phyloP scores from a whole-genome alignment of 768 basidiomycete genomes.

The Rhodotorula sphaerocarpa region DNA sequence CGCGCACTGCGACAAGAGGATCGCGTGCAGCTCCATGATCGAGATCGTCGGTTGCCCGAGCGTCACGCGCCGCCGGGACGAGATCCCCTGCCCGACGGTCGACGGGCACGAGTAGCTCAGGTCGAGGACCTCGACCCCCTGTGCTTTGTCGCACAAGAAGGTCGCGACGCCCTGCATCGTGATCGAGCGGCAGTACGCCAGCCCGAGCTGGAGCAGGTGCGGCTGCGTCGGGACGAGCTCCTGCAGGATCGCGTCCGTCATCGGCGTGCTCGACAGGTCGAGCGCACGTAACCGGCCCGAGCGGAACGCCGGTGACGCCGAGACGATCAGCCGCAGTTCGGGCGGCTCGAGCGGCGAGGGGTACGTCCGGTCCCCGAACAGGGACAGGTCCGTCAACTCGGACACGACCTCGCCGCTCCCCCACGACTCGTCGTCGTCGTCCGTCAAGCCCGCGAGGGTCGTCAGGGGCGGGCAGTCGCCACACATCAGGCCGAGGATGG shows the following conservation, averaged over 20 bases:
- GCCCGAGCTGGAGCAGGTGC: conserved; percentile 71
- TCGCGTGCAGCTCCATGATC: conserved; percentile 56
- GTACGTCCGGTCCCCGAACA: conserved; percentile 83
- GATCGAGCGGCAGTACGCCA: conserved; percentile 73
- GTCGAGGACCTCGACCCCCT: conserved; percentile 76
- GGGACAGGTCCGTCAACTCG: conserved; percentile 62
- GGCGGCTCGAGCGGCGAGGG: conserved; percentile 59
- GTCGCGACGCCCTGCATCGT: conserved; percentile 57
- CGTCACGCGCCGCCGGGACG: conserved; percentile 59
- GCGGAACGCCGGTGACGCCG: conserved; percentile 67
- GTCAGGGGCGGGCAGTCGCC: conserved; percentile 33
- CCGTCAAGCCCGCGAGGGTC: conserved; percentile 23
- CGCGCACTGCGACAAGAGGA: conserved; percentile 47
- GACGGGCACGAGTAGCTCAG: conserved; percentile 64
- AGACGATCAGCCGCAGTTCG: conserved; percentile 62
- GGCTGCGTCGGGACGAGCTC: conserved; percentile 58
- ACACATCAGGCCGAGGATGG: conserved; percentile 52
- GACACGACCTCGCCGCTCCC: conserved; percentile 28
- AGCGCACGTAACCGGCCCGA: conserved; percentile 71
- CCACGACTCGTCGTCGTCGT: conserved; percentile 27
- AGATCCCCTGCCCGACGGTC: conserved; percentile 49
- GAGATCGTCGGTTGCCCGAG: conserved; percentile 43
- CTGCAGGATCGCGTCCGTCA: conserved; percentile 54
- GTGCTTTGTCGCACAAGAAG: conserved; percentile 62
- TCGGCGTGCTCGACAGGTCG: conserved; percentile 74